Evolutionary conservation across 768 basidiomycete genomes (phyloP), one percentile per base, ranked within the genome.

Genomic region (Tremella yokohamensis): DNA sequence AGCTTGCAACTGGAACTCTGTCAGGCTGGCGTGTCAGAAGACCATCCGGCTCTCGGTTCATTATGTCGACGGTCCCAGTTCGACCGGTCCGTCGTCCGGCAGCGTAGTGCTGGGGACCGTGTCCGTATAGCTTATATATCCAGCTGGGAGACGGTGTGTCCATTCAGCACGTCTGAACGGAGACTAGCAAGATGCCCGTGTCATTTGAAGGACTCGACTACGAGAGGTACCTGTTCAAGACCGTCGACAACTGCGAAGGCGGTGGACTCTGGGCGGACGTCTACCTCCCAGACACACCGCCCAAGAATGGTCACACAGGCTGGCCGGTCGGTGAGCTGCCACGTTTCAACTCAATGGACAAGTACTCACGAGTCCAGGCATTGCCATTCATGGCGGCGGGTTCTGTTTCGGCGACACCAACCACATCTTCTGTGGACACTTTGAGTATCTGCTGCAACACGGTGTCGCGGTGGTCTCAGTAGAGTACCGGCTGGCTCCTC

Each of bases 171-270:
- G 11, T 4, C 29, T 11, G 29, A 34, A 34, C 29, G 29, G 29
- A 34, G 29, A 34, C 29, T 6, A 34, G n/a, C 42, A 45, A 45
- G 22, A 49, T 49, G 49, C 49, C 49, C 15, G 25, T 29, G 25
- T 49, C 49, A 8, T 49, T 49, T n/a, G 49, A 49, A 29, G 49
- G 49, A 18, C 49, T 49, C 16, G 19, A 20, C 24, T 49, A 49
- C n/a, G 49, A 49, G 24, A 6, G 49, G 16, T n/a, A 22, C 19
- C 24, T 49, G 8, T 49, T 8, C 49, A 49, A 49, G 25, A 4
- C 49, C 20, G 49, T 49, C 3, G 49, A 22, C 16, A 49, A 49
- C 19, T 22, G 25, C 25, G 49, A 49, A 29, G 18, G 16, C 25
- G 49, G 25, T 9, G 49, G 49, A 16, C 24, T 20, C 4, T 29